Percentiles rank a stretch among this genome's conserved stretches.
Evolutionary conservation across 2,329 filamentous ascomycete species (phyloP).

Genomic region (Cordyceps fumosorosea): DNA sequence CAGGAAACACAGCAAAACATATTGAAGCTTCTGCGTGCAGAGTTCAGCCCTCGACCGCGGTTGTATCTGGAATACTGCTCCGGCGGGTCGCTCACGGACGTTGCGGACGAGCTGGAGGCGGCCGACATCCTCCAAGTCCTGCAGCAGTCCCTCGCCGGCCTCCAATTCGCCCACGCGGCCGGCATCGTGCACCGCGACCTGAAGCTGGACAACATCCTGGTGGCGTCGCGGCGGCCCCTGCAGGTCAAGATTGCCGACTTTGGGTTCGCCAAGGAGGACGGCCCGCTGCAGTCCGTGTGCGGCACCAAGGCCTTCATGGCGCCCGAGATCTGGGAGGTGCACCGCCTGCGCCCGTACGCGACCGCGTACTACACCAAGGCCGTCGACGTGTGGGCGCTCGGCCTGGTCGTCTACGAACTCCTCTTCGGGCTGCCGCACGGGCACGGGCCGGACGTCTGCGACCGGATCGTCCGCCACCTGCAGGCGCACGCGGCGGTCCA

Average conservation of each 20-base stretch:
- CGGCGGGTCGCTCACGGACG: not conserved
- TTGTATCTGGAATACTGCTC: not conserved
- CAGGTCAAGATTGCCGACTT: not conserved
- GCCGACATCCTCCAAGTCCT: not conserved
- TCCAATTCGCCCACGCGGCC: not conserved
- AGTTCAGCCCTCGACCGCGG: not conserved
- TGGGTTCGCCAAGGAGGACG: not conserved
- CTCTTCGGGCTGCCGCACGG: not conserved
- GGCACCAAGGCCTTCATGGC: not conserved
- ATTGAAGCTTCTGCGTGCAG: not conserved
- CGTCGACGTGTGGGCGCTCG: constrained; percentile 2
- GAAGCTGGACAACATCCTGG: not conserved
- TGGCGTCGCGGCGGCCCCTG: not conserved
- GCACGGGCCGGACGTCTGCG: not conserved
- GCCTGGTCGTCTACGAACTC: not conserved
- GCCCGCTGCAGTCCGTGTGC: not conserved
- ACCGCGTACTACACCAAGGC: not conserved
- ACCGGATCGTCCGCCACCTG: not conserved
- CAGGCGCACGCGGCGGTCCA: not conserved
- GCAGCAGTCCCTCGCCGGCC: not conserved
- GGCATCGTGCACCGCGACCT: not conserved
- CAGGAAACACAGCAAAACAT: not conserved
- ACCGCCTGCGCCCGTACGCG: not conserved
- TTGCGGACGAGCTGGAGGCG: not conserved
- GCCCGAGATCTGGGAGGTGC: not conserved